These are phyloP conservation scores for Metarhizium anisopliae DNA, from an alignment of 2,329 filamentous ascomycete species.

Conservation along the genomic window DNA sequence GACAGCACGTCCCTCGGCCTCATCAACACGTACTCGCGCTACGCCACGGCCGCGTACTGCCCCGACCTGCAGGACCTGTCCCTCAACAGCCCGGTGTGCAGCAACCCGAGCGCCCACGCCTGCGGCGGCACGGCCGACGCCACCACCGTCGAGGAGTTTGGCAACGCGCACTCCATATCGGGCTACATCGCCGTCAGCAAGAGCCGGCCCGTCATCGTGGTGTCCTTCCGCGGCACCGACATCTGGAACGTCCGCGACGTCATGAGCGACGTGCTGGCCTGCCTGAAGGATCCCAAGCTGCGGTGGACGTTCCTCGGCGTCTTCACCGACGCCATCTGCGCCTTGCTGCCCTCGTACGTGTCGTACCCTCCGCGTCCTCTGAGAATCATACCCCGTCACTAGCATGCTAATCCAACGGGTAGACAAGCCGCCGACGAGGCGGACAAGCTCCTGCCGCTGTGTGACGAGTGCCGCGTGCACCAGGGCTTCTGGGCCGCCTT, in stretches of 20 bases:
- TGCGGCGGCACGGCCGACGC: neutral
- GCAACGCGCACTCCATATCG: neutral
- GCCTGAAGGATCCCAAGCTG: neutral
- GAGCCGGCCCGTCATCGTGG: neutral
- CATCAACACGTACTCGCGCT: neutral
- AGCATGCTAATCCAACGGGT: no score
- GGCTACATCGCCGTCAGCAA: neutral
- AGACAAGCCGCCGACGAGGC: neutral
- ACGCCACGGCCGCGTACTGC: neutral
- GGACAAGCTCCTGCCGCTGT: neutral
- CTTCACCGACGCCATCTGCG: neutral
- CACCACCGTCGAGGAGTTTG: neutral
- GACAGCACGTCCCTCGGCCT: neutral
- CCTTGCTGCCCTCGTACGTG: neutral
- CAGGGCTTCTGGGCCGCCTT: constrained; percentile 1
- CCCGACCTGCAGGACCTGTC: neutral
- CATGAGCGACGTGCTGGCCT: neutral
- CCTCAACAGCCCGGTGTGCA: neutral
- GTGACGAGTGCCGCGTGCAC: neutral
- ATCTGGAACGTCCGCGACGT: neutral
- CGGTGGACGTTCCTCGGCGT: neutral
- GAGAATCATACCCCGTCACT: neutral
- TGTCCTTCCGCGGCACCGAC: neutral
- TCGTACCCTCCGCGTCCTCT: neutral
- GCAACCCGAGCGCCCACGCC: no score